These are phyloP conservation scores for Plectosphaerella cucumerina DNA, from an alignment of 2,329 filamentous ascomycete species.

Conservation along the genomic window DNA sequence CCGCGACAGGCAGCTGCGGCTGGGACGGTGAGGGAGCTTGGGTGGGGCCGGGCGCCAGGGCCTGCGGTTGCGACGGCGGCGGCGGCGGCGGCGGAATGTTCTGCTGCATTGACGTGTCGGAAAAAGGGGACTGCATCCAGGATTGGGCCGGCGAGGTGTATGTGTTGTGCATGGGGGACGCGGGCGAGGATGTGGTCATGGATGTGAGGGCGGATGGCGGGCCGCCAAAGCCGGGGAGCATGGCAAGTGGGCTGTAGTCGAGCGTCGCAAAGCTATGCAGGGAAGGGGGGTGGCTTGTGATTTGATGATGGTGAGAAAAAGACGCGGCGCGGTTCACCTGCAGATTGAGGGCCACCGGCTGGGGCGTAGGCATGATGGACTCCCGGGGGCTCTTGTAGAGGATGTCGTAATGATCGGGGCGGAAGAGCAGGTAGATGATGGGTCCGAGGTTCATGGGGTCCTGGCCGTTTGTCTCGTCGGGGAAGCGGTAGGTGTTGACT, in stretches of 20 bases:
- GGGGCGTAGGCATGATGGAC: slow-evolving; percentile 11
- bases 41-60: slow-evolving; percentile 10
- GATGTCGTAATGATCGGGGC: slow-evolving; percentile 88
- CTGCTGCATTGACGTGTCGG: slow-evolving; percentile 22
- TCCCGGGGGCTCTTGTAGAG: slow-evolving; percentile 60
- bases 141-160: slow-evolving; percentile 26
- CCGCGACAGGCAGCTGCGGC: neutral
- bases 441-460: slow-evolving; percentile 39
- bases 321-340: slow-evolving; percentile 50
- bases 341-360: slow-evolving; percentile 29
- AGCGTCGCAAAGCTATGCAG: slow-evolving; percentile 37
- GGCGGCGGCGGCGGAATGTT: slow-evolving; percentile 26
- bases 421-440: slow-evolving; percentile 58
- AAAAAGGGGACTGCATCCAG: slow-evolving; percentile 30
- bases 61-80: slow-evolving; percentile 7
- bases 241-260: slow-evolving; percentile 37
- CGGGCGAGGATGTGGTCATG: slow-evolving; percentile 24
- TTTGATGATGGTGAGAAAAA: slow-evolving; percentile 41
- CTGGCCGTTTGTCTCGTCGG: slow-evolving; percentile 45
- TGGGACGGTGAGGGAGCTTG: slow-evolving; percentile 5
- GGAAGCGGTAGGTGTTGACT: slow-evolving; percentile 68
- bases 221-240: slow-evolving; percentile 41
- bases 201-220: slow-evolving; percentile 23
- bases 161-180: slow-evolving; percentile 18
- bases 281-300: slow-evolving; percentile 32